Conservation (phyloP, 495 filamentous ascomycete genomes). For the Aspergillus coremiiformis region DNA sequence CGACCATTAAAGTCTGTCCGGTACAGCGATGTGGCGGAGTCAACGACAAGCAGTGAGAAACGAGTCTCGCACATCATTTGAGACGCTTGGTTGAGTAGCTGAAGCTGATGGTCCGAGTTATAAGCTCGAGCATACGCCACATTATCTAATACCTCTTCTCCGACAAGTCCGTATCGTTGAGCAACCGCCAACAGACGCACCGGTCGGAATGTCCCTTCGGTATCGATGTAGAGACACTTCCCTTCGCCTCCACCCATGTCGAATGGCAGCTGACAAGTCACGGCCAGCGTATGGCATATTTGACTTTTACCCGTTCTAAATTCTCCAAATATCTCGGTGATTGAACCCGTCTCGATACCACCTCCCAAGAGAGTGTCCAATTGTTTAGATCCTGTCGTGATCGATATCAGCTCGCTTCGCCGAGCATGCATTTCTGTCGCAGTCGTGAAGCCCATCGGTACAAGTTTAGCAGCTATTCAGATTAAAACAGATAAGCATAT, state of each 20-base stretch:
- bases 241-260: conserved; percentile 99
- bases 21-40: conserved; percentile 90
- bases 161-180: conserved; percentile 85
- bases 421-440: conserved; percentile 99
- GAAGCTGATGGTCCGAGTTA: conserved; percentile 95
- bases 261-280: conserved; percentile 94
- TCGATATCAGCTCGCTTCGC: conserved; percentile 91
- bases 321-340: conserved; percentile 98
- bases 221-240: conserved; percentile 98
- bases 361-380: conserved; percentile 92
- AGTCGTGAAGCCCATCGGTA: conserved; percentile 97
- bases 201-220: conserved; percentile 93
- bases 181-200: conserved; percentile 87
- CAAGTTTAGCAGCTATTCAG: conserved; percentile 80
- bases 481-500: not conserved
- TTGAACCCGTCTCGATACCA: conserved; percentile 91
- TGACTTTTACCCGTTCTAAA: conserved; percentile 98
- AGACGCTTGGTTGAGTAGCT: conserved; percentile 88
- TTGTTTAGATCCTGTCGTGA: conserved; percentile 95
- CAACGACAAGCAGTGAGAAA: conserved; percentile 90
- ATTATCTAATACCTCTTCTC: conserved; percentile 96
- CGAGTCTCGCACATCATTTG: conserved; percentile 99
- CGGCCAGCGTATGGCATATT: conserved; percentile 96
- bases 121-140: conserved; percentile 96
- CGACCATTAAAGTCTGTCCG: conserved; percentile 92